Percentiles rank a stretch among this genome's conserved stretches.
phyloP scores from a whole-genome alignment of 345 rosid species.

The Clarkia xantiana region DNA sequence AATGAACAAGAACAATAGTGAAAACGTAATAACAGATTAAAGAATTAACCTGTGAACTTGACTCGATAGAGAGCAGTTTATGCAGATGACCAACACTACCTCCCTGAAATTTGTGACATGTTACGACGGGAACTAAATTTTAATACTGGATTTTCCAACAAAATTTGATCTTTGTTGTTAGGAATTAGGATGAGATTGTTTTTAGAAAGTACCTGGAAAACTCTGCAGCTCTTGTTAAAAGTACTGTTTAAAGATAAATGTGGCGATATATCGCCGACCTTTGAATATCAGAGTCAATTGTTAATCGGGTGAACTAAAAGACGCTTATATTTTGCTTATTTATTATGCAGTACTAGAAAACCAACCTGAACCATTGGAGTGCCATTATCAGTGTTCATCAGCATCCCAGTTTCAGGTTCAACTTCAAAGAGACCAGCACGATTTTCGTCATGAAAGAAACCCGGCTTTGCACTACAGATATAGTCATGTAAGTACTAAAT shows the following conservation, averaged over 20 bases:
- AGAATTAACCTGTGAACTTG: slow-evolving; percentile 76
- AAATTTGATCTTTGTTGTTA: background rate
- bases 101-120: slow-evolving; percentile 42
- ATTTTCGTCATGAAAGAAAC: slow-evolving; percentile 84
- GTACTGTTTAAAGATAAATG: slow-evolving; percentile 18
- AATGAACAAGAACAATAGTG: background rate
- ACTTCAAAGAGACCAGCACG: slow-evolving; percentile 88
- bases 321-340: too few relatives aligned
- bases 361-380: slow-evolving; percentile 87
- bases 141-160: too few relatives aligned
- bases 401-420: slow-evolving; percentile 77
- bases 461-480: slow-evolving; percentile 71
- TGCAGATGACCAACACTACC: slow-evolving; percentile 95
- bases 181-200: background rate
- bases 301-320: background rate
- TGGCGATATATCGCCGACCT: slow-evolving; percentile 59
- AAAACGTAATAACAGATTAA: background rate
- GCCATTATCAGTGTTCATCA: slow-evolving; percentile 83
- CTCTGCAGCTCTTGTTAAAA: slow-evolving; percentile 30
- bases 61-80: slow-evolving; percentile 79
- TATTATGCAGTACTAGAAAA: background rate
- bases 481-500: slow-evolving; percentile 4
- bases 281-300: slow-evolving; percentile 3
- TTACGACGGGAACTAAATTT: too few relatives aligned
- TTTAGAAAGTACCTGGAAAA: slow-evolving; percentile 48